Base-by-base conservation (phyloP, 257 asterid species). In the Rauvolfia tetraphylla region DNA sequence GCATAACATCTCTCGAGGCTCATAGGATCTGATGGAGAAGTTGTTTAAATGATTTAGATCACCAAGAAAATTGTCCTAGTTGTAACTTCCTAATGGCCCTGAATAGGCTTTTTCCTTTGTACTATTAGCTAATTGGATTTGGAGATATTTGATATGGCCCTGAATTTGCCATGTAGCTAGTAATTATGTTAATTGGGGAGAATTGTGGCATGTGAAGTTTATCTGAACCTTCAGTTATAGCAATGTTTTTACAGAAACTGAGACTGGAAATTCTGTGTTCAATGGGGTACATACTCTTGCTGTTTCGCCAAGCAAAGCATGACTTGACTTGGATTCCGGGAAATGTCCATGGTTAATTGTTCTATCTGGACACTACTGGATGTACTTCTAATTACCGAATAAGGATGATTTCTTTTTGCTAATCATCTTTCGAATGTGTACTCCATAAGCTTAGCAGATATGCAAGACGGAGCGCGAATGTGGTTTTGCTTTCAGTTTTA, bases 71-170 rank as follows among this genome's bases (percentile, higher is more conserved):
- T 49, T 15, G 23, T 23, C 54, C 59, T 73, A 46, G 68, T 12
- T 48, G 79, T 54, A 31, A 56, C 69, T 67, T 22, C 22, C 72
- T 69, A 77, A 74, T 76, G 48, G 75, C 75, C 51, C 44, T 23
- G 53, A 42, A 44, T 41, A 54, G 53, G 65, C 48, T 31, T 1
- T 29, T 42, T 57, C 53, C 23, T 59, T 41, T 59, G 41, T 58
- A 8, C n/a, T 57, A 36, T 31, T 57, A 66, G 49, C 62, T 71
- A 71, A 23, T 46, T 59, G 23, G 10, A 36, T 10, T 61, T 36
- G 48, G 23, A 34, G 18, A 36, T 44, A 66, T 66, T 66, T 38
- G 71, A 66, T 66, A 20, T 66, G 31, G 27, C 25, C 49, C 31
- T 66, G 27, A n/a, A 46, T 72, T 48, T 78, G 72, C 41, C 67